A percentile compares a stretch with the other conserved stretches of the same genome.
Conservation (phyloP, 75 land plant genomes). For the Pinus tabuliformis region DNA sequence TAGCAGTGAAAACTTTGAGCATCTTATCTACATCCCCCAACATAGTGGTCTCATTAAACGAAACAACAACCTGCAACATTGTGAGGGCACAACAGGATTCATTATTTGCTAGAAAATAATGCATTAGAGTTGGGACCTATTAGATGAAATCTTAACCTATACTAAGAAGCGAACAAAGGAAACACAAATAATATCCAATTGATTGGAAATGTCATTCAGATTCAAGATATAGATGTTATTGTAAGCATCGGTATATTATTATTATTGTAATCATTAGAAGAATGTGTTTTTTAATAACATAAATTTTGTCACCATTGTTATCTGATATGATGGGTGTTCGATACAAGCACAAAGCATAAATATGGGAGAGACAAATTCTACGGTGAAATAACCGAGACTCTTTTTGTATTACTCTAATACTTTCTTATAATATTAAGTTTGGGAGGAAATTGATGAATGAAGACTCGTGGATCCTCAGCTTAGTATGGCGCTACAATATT, state of each 20-base stretch:
- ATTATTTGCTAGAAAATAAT: neutral
- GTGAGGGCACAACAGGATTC: neutral
- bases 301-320: no score
- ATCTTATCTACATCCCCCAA: slow-evolving; percentile 39
- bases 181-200: neutral
- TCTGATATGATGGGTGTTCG: no score
- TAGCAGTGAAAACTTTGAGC: slow-evolving; percentile 27
- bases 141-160: neutral
- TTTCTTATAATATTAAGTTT: no score
- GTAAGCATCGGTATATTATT: neutral
- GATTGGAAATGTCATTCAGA: neutral
- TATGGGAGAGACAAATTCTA: no score
- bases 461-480: no score
- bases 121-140: neutral
- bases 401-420: no score
- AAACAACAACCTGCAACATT: slow-evolving; percentile 26
- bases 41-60: slow-evolving; percentile 47
- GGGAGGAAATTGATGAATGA: no score
- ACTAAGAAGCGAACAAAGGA: neutral
- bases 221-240: neutral
- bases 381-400: no score
- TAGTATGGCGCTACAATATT: no score
- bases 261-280: neutral
- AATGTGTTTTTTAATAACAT: neutral
- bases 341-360: no score